phyloP scores from a whole-genome alignment of 345 rosid species.

The Populus tremula region DNA sequence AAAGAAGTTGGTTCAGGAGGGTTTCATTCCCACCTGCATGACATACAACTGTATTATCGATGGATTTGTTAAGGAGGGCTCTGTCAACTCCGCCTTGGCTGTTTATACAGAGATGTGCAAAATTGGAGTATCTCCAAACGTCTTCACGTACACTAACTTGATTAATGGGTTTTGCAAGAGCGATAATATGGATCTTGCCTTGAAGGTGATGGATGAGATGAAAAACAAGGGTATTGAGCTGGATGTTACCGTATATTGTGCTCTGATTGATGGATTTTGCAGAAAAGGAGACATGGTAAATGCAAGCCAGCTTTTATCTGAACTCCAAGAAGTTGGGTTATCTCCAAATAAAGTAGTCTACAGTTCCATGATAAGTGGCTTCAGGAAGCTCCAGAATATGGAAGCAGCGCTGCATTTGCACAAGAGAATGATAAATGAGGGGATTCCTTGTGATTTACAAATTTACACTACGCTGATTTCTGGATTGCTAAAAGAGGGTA shows the following conservation, averaged over 20 bases:
- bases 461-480: constrained; percentile 72
- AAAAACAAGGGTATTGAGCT: constrained; percentile 44
- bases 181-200: constrained; percentile 45
- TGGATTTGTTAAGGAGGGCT: constrained; percentile 63
- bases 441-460: constrained; percentile 47
- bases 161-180: constrained; percentile 60
- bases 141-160: constrained; percentile 61
- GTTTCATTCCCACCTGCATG: constrained; percentile 47
- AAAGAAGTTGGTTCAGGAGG: constrained; percentile 41
- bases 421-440: constrained; percentile 58
- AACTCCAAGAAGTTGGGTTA: constrained; percentile 60
- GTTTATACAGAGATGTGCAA: constrained; percentile 53
- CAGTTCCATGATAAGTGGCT: constrained; percentile 67
- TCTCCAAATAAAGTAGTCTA: constrained; percentile 53
- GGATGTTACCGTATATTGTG: constrained; percentile 53
- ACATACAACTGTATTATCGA: constrained; percentile 62
- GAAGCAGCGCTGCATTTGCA: constrained; percentile 57
- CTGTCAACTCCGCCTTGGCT: constrained; percentile 45
- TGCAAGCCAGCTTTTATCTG: constrained; percentile 47
- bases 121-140: constrained; percentile 55
- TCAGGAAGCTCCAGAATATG: constrained; percentile 55
- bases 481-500: constrained; percentile 61
- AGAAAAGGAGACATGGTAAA: constrained; percentile 51
- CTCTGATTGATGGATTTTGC: constrained; percentile 63
- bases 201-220: constrained; percentile 55